phyloP scores from a whole-genome alignment of 1,139 yeast genomes.

The Saccharomycopsis hybrid region DNA sequence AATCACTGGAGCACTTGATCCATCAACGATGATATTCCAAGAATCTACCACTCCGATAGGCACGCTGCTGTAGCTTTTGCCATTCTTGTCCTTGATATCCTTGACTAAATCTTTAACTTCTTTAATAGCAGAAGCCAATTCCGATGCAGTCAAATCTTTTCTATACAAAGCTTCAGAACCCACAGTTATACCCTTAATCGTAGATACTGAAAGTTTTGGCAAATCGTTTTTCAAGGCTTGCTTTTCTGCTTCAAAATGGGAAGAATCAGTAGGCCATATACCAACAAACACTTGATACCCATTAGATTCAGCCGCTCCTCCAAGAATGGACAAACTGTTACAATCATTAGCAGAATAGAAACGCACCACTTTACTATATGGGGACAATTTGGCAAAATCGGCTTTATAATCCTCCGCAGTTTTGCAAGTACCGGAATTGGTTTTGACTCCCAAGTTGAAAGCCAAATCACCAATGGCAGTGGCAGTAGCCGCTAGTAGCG shows the following conservation, averaged over 20 bases:
- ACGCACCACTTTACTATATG: slow-evolving; percentile 58
- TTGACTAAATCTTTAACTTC: slow-evolving; percentile 51
- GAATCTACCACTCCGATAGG: slow-evolving; percentile 94
- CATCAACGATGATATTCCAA: slow-evolving; percentile 88
- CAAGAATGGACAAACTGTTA: slow-evolving; percentile 73
- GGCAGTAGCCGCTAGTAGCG: slow-evolving; percentile 25
- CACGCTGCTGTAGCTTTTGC: slow-evolving; percentile 60
- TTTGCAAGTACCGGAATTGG: slow-evolving; percentile 67
- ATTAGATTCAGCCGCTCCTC: slow-evolving; percentile 76
- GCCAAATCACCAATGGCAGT: slow-evolving; percentile 40
- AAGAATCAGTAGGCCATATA: slow-evolving; percentile 83
- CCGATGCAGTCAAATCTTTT: slow-evolving; percentile 64
- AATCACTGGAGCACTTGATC: slow-evolving; percentile 61
- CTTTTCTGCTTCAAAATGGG: slow-evolving; percentile 66
- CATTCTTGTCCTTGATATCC: slow-evolving; percentile 68
- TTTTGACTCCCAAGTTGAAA: slow-evolving; percentile 76
- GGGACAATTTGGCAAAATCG: slow-evolving; percentile 52
- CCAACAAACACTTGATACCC: slow-evolving; percentile 75
- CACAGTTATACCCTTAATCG: slow-evolving; percentile 70
- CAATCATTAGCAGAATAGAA: slow-evolving; percentile 86
- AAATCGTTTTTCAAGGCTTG: slow-evolving; percentile 59
- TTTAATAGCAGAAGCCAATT: slow-evolving; percentile 56
- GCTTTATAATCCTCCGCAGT: slow-evolving; percentile 54
- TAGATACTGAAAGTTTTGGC: slow-evolving; percentile 60
- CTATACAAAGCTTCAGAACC: slow-evolving; percentile 94